These are phyloP conservation scores for Aspergillus intermedius DNA, from an alignment of 2,329 filamentous ascomycete species.

Conservation along the genomic window DNA sequence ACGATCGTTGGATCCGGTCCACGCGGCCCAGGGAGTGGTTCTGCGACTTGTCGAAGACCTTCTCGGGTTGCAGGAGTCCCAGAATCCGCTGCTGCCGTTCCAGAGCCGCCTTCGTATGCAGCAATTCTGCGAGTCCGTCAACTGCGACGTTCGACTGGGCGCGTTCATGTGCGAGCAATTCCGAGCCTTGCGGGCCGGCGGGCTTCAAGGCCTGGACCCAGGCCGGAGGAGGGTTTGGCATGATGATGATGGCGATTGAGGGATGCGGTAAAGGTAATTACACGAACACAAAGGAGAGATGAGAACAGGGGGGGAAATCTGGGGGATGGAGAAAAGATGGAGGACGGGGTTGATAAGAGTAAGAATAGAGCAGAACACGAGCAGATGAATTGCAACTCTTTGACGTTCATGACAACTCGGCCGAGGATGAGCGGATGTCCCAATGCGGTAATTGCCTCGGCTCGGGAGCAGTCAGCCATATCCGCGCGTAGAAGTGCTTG, in stretches of 20 bases:
- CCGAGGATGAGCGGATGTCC: slow-evolving; percentile 17
- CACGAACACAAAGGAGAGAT: background rate
- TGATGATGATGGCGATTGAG: slow-evolving; percentile 8
- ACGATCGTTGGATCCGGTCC: slow-evolving; percentile 61
- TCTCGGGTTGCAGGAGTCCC: slow-evolving; percentile 58
- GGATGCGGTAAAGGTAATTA: background rate
- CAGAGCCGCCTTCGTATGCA: slow-evolving; percentile 62
- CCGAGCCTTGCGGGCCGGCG: slow-evolving; percentile 60
- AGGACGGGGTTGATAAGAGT: background rate
- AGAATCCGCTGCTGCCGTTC: slow-evolving; percentile 56
- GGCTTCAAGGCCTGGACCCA: slow-evolving; percentile 64
- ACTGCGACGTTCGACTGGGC: slow-evolving; percentile 61
- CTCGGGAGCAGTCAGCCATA: slow-evolving; percentile 1
- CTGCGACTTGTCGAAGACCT: slow-evolving; percentile 69
- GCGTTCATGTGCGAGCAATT: slow-evolving; percentile 64
- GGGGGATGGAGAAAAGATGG: slow-evolving; percentile 1
- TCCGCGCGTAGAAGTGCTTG: no score
- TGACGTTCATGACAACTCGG: slow-evolving; percentile 7
- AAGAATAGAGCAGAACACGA: slow-evolving; percentile 6
- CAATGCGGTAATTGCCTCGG: slow-evolving; percentile 19
- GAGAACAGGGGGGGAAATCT: background rate
- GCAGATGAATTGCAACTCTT: slow-evolving; percentile 1
- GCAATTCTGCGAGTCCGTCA: slow-evolving; percentile 59
- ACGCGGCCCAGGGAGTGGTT: slow-evolving; percentile 68
- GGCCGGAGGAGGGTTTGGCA: slow-evolving; percentile 44